A percentile compares a stretch with the other conserved stretches of the same genome.
Conservation (phyloP, 495 filamentous ascomycete genomes). For the Xylaria telfairii region DNA sequence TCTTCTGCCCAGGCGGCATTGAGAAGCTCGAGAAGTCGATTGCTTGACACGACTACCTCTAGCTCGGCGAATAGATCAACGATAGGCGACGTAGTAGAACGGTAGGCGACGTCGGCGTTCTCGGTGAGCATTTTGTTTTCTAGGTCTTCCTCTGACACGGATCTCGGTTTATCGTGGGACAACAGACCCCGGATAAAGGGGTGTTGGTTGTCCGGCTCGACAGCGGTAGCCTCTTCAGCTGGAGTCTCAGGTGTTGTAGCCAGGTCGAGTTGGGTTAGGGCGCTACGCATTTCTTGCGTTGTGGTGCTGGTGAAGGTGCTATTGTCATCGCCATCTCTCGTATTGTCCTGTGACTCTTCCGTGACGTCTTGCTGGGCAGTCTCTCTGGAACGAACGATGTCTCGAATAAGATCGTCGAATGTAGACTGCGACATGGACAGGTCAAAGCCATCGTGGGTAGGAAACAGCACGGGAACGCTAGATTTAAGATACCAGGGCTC, state of each 20-base stretch:
- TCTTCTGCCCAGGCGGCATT: constrained; percentile 49
- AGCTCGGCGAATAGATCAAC: constrained; percentile 54
- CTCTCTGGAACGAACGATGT: constrained; percentile 25
- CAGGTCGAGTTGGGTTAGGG: not conserved
- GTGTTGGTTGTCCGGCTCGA: not conserved
- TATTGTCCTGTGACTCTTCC: not conserved
- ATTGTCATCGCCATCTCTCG: not conserved
- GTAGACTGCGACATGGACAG: constrained; percentile 29
- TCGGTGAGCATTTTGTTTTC: constrained; percentile 52
- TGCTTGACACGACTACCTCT: constrained; percentile 38
- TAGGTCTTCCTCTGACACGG: constrained; percentile 21
- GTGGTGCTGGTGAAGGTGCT: not conserved
- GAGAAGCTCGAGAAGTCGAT: constrained; percentile 43
- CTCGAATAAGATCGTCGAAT: constrained; percentile 38
- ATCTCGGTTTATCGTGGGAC: not conserved
- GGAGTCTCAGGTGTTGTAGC: not conserved
- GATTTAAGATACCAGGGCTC: constrained; percentile 44
- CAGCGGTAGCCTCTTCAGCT: not conserved
- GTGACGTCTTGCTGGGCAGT: constrained; percentile 5
- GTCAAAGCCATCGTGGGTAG: constrained; percentile 40
- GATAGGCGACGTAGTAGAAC: constrained; percentile 45
- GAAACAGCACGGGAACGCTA: constrained; percentile 47
- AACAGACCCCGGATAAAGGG: constrained; percentile 15
- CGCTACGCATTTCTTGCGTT: not conserved
- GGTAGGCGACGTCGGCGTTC: constrained; percentile 47